Evolutionary conservation across 108 stramenopile genomes (phyloP), one percentile per base, ranked within the genome.

Genomic region (Fragilaria radians): DNA sequence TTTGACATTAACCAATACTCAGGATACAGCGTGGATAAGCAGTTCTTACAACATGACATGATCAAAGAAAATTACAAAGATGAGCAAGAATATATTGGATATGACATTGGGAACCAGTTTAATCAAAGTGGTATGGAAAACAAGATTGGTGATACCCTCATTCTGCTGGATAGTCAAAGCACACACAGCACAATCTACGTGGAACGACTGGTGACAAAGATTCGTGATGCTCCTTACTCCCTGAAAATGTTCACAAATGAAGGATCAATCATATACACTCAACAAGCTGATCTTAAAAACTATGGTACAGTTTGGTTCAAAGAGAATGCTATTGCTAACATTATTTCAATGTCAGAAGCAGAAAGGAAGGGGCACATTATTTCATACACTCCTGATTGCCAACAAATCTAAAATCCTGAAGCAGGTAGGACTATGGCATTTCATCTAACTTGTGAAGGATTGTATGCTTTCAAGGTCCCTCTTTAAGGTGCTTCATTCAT

Each of bases 401-500:
- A 7, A 42, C 14, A 7, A 14, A 14, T 7, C 11, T 7, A 14
- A 42, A 7, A 42, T 7, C 11, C 7, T 11, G 14, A 7, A 42
- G 11, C 36, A 7, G 14, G 7, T 14, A 11, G 36, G 36, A 11
- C 14, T 42, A 14, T 61, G 48, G 51, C 11, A 26, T 61, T 61
- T 26, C 19, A 25, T 18, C 26, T 51, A 50, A n/a, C 50, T 23
- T 24, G 1, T 9, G 5, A 9, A 7, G 50, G 50, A 9, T 21
- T 51, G 7, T 42, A 42, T 42, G 25, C 22, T 51, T 24, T 25
- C 27, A 18, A 29, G 45, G n/a, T n/a, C 14, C 31, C 32, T 24
- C 4, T 27, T 11, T 5, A 57, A 5, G 28, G 57, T 24, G 57
- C 11, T 19, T 61, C 59, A 2, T 11, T 70, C 5, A 23, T 70